phyloP scores from a whole-genome alignment of 1,284 basidiomycete species.

The Caloboletus firmus region DNA sequence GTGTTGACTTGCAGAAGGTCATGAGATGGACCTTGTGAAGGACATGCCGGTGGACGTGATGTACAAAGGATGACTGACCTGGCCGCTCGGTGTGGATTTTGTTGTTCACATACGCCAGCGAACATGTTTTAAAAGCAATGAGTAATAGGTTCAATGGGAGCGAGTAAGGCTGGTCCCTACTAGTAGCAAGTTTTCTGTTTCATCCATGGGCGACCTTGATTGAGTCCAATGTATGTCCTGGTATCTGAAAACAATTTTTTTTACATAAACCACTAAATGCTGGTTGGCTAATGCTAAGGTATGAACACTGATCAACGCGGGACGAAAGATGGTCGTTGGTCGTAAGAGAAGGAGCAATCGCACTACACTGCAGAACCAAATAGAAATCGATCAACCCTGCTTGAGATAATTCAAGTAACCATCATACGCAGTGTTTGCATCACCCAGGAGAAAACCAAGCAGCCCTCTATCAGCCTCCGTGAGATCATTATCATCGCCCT shows the following conservation, averaged over 20 bases:
- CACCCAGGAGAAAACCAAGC: slow-evolving; percentile 8
- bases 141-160: background rate
- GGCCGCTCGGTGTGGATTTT: background rate
- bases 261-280: too few relatives aligned
- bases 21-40: background rate
- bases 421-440: slow-evolving; percentile 9
- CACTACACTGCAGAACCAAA: too few relatives aligned
- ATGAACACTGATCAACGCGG: too few relatives aligned
- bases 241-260: background rate
- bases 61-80: background rate
- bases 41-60: too few relatives aligned
- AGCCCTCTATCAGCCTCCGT: background rate
- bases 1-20: slow-evolving; percentile 20
- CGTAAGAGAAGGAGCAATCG: background rate
- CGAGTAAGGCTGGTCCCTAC: background rate
- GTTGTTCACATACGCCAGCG: background rate
- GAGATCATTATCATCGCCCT: background rate
- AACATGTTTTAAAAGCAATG: background rate
- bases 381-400: background rate
- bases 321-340: background rate
- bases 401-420: slow-evolving; percentile 7
- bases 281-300: background rate
- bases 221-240: background rate
- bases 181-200: background rate
- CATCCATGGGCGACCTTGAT: too few relatives aligned